phyloP scores from a whole-genome alignment of 176 grass and related monocot species.

The Microstegium vimineum region DNA sequence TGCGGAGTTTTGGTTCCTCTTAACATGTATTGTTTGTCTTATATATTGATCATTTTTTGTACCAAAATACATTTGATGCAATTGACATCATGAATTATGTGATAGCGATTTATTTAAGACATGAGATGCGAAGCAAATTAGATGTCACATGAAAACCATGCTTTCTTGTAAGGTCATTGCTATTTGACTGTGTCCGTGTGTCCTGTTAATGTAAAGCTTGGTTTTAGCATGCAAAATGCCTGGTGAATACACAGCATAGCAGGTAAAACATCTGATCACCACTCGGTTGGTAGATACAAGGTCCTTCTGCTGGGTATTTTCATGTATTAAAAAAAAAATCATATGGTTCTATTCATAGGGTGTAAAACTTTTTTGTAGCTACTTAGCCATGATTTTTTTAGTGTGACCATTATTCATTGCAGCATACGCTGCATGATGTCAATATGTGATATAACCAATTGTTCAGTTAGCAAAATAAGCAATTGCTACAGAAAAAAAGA shows the following conservation, averaged over 20 bases:
- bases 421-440: neutral
- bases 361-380: neutral
- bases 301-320: no score
- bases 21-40: conserved; percentile 4
- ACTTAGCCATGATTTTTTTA: neutral
- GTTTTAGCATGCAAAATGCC: neutral
- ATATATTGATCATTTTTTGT: conserved; percentile 9
- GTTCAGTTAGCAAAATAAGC: neutral
- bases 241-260: neutral
- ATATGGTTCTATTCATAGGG: neutral
- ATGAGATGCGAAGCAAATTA: neutral
- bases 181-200: neutral
- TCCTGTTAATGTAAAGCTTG: neutral
- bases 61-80: neutral
- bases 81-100: conserved; percentile 1
- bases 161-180: neutral
- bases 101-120: conserved; percentile 6
- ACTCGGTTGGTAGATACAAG: no score
- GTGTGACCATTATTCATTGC: neutral
- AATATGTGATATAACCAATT: neutral
- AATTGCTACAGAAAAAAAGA: neutral
- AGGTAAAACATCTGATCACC: no score
- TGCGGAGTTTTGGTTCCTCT: neutral
- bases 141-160: neutral
- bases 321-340: neutral